Evolutionary conservation across 2,329 filamentous ascomycete genomes (phyloP), one percentile per base, ranked within the genome.

Genomic region (Penicillium sp.): DNA sequence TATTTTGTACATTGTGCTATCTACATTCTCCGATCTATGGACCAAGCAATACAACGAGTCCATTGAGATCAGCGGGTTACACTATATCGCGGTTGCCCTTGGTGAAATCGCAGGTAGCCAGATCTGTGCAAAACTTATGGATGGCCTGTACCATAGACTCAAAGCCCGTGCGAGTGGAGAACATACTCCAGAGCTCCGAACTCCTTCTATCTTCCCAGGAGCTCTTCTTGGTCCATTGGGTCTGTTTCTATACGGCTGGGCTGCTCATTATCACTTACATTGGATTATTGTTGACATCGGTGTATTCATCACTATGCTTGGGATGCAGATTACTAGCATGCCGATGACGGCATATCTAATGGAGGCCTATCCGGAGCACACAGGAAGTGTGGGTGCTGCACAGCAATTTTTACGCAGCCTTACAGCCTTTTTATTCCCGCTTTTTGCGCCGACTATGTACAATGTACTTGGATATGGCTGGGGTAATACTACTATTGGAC

Each of bases 1-100:
- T 0, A 68, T 86, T 2, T 77, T 87, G 43, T 88, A 87, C 53
- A 80, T 88, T 37, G 76, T 85, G 7, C 77, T 88, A 0, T 82
- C 84, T 0, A 88, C 83, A 2, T 88, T 88, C 62, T 80, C 86
- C 0, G 68, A 72, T 0, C 73, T 89, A 0, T 89, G 83, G 82
- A 77, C 70, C 2, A 61, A 63, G 0, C 68, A 74, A 1, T 89
- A 89, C 62, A 63, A 75, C 29, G 74, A 85, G 61, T 76, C 77
- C 0, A 71, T 81, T 2, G 80, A 82, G 57, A 81, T 83, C 9
- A 81, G 80, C 14, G 83, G 83, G 1, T 69, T 88, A 3, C 84
- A 87, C 69, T 88, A 87, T 71, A 79, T 88, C 25, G 81, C 85
- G 21, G 78, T 82, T 53, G 83, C 81, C 1, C 49, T 87, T 0